phyloP scores from a whole-genome alignment of 2,329 filamentous ascomycete genomes.

The Fusarium anguioides region DNA sequence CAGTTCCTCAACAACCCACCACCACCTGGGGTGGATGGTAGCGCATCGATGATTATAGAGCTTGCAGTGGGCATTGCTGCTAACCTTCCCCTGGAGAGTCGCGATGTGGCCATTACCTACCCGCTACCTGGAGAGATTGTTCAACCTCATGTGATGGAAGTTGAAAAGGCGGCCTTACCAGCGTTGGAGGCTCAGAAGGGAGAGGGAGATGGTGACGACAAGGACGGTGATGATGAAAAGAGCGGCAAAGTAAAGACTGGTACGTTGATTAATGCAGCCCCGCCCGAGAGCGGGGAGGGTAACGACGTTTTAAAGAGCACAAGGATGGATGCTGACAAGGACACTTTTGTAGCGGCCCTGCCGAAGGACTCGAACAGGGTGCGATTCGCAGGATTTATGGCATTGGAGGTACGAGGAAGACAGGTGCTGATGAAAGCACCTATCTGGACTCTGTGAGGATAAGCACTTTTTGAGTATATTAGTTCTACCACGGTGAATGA shows the following conservation, averaged over 20 bases:
- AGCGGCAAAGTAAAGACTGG: slow-evolving; percentile 60
- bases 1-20: slow-evolving; percentile 81
- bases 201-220: slow-evolving; percentile 56
- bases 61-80: slow-evolving; percentile 86
- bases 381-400: slow-evolving; percentile 80
- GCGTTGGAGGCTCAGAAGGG: slow-evolving; percentile 62
- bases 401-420: slow-evolving; percentile 78
- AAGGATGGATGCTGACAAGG: slow-evolving; percentile 54
- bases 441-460: slow-evolving; percentile 67
- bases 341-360: slow-evolving; percentile 49
- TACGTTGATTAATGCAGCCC: slow-evolving; percentile 51
- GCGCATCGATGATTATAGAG: slow-evolving; percentile 92
- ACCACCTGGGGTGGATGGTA: slow-evolving; percentile 84
- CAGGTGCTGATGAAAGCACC: slow-evolving; percentile 82
- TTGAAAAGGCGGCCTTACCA: slow-evolving; percentile 78
- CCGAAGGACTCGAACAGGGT: slow-evolving; percentile 67
- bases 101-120: slow-evolving; percentile 89
- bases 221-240: slow-evolving; percentile 58
- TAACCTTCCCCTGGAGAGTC: slow-evolving; percentile 89
- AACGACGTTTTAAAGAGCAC: slow-evolving; percentile 46
- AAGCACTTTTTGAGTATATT: not conserved
- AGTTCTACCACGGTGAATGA: not conserved
- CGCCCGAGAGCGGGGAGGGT: slow-evolving; percentile 32
- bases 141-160: slow-evolving; percentile 81
- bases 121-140: slow-evolving; percentile 81